A percentile compares a stretch with the other conserved stretches of the same genome.
Evolutionary conservation across 306 rosid species (phyloP).

Genomic region (Casuarina glauca): DNA sequence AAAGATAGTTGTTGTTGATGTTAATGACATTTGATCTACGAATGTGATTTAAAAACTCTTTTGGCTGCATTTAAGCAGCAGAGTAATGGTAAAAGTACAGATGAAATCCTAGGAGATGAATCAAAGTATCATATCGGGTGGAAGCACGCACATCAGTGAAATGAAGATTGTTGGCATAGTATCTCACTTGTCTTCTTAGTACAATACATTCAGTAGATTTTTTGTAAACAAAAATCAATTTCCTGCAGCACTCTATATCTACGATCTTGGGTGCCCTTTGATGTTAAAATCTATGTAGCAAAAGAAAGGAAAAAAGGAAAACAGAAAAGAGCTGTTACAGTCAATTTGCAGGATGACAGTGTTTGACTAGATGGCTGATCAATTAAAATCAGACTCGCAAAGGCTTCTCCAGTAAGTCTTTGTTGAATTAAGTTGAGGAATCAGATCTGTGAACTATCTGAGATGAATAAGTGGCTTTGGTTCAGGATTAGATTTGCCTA

Average conservation of each 20-base stretch:
- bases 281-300: not conserved
- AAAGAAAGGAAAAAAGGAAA: too few species aligned
- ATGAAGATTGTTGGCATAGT: not conserved
- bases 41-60: not conserved
- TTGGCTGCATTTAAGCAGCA: not conserved
- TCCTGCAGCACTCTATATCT: not conserved
- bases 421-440: constrained; percentile 2
- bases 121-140: not conserved
- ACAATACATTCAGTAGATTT: not conserved
- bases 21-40: not conserved
- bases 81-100: not conserved
- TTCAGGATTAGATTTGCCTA: not conserved
- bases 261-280: not conserved
- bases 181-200: not conserved
- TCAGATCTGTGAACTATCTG: not conserved
- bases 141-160: not conserved
- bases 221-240: not conserved
- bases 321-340: not conserved
- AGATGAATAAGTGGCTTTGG: not conserved
- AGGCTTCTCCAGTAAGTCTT: not conserved
- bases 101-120: constrained; percentile 1
- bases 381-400: not conserved
- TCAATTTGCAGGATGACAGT: not conserved
- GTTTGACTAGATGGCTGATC: not conserved
- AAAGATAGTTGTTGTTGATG: not conserved